Evolutionary conservation across 2,329 filamentous ascomycete species (phyloP).

Genomic region (Ramichloridium luteum): DNA sequence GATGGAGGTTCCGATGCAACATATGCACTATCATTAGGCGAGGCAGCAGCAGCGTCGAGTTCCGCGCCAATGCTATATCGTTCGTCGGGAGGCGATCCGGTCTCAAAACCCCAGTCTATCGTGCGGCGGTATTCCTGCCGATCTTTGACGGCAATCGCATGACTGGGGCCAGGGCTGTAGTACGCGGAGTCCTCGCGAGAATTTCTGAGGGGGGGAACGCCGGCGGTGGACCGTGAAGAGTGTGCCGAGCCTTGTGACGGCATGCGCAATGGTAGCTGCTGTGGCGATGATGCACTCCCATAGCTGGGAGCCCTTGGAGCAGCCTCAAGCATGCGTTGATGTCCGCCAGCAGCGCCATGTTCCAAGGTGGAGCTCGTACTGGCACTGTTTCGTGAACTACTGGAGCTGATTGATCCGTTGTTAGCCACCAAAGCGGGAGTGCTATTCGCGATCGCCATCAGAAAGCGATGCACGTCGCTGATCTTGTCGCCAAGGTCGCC

Average conservation of each 20-base stretch:
- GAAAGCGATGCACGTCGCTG: conserved; percentile 19
- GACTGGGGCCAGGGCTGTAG: conserved; percentile 8
- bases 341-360: neutral
- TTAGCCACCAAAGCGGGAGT: conserved; percentile 11
- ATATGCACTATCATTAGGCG: conserved; percentile 13
- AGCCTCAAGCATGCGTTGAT: too few species aligned
- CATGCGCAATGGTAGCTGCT: neutral
- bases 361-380: conserved; percentile 12
- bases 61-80: conserved; percentile 9
- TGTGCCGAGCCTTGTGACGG: neutral
- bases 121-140: conserved; percentile 2
- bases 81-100: conserved; percentile 11
- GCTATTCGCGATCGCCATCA: conserved; percentile 17
- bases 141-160: conserved; percentile 3
- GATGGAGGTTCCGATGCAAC: conserved; percentile 3
- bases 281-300: neutral
- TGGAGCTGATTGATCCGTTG: conserved; percentile 7
- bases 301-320: too few species aligned
- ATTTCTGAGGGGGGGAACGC: neutral
- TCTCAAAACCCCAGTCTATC: conserved; percentile 16
- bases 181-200: conserved; percentile 14
- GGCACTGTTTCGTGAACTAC: conserved; percentile 9
- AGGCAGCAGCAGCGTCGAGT: conserved; percentile 3
- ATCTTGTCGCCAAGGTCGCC: conserved; percentile 20
- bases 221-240: neutral